phyloP scores from a whole-genome alignment of 768 basidiomycete genomes.

The Rubroboletus satanas region DNA sequence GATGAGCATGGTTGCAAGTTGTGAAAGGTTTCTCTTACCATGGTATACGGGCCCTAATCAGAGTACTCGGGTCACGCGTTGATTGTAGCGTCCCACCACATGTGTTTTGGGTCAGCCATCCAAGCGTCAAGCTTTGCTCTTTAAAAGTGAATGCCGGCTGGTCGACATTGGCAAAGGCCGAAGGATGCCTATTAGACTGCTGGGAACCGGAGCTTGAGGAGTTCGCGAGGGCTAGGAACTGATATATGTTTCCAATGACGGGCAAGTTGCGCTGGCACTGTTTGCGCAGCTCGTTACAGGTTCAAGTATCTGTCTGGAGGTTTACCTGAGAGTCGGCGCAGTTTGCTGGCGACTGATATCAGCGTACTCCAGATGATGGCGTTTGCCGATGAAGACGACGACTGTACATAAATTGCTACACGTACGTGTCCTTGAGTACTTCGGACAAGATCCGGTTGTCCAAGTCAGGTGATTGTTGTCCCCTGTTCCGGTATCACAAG shows the following conservation, averaged over 20 bases:
- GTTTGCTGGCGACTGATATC: not conserved
- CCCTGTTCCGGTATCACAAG: not conserved
- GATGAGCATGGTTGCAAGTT: not conserved
- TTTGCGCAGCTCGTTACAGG: not conserved
- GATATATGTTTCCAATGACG: not conserved
- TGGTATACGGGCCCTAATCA: not conserved
- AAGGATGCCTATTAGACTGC: not conserved
- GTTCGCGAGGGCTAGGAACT: not conserved
- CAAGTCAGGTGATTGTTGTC: slow-evolving; percentile 24
- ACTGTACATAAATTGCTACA: too few species aligned
- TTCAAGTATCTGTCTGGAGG: not conserved
- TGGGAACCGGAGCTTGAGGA: not conserved
- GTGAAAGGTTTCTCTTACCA: not conserved
- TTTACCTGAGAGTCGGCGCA: not conserved
- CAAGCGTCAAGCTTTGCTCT: not conserved
- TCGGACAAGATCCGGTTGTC: not conserved
- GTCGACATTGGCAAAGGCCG: not conserved
- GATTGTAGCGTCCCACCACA: not conserved
- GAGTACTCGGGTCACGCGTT: not conserved
- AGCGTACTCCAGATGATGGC: not conserved
- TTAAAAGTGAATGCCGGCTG: not conserved
- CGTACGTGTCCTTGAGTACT: too few species aligned
- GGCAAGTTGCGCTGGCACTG: not conserved
- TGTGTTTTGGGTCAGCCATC: not conserved
- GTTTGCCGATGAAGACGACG: not conserved